phyloP scores from a whole-genome alignment of 202 grass and related monocot species.

The Brachypodium distachyon region DNA sequence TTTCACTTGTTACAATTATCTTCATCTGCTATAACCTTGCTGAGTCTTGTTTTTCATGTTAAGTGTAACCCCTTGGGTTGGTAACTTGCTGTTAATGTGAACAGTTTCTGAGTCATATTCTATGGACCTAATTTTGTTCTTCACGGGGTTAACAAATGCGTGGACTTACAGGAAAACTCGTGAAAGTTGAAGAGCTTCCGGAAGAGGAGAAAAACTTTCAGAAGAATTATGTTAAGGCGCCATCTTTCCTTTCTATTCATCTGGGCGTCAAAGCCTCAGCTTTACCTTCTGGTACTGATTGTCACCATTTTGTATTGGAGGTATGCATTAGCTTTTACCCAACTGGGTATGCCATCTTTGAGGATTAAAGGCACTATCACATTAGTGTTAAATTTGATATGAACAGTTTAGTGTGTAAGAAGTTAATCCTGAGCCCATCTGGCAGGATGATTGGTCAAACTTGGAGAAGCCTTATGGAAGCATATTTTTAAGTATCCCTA shows the following conservation, averaged over 20 bases:
- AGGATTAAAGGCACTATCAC: not conserved
- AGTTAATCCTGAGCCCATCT: not conserved
- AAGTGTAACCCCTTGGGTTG: not conserved
- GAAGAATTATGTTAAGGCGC: constrained; percentile 77
- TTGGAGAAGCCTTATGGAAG: constrained; percentile 89
- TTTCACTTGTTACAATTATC: constrained; percentile 18
- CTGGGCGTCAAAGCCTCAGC: constrained; percentile 80
- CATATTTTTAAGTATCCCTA: constrained; percentile 96
- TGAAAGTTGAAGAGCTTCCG: constrained; percentile 77
- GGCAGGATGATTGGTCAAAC: constrained; percentile 81
- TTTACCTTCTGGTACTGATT: constrained; percentile 77
- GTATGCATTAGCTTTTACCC: constrained; percentile 28
- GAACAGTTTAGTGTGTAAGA: not conserved
- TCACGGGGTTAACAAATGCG: not conserved
- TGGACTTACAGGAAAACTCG: constrained; percentile 53
- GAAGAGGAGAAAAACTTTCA: constrained; percentile 93
- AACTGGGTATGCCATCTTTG: not conserved
- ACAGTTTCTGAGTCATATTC: not conserved
- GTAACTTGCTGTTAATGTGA: not conserved
- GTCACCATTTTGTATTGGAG: constrained; percentile 94
- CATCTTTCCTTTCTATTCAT: constrained; percentile 95
- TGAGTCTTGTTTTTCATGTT: not conserved
- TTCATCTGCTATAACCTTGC: not conserved
- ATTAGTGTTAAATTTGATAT: not conserved
- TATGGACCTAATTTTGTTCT: not conserved